These are phyloP conservation scores for Orbilia oligospora DNA, from an alignment of 2,329 filamentous ascomycete species.

Conservation along the genomic window DNA sequence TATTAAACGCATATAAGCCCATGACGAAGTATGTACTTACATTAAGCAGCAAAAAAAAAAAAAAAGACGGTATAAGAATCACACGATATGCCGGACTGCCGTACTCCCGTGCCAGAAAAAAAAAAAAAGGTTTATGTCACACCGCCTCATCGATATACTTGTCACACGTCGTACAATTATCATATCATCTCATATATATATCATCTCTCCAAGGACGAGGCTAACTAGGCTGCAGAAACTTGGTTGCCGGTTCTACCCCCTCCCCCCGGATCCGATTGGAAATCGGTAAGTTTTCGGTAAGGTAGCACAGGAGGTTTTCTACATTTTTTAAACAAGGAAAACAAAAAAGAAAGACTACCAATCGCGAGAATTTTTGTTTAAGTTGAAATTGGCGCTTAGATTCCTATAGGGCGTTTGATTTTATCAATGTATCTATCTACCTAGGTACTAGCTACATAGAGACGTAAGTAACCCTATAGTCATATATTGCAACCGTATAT, in stretches of 20 bases:
- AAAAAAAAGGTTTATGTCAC: neutral
- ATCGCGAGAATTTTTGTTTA: too few relatives aligned
- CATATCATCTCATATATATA: conserved; percentile 22
- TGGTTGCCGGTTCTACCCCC: neutral
- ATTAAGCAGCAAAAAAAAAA: neutral
- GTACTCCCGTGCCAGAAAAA: neutral
- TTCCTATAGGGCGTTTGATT: neutral
- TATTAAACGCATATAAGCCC: too few relatives aligned
- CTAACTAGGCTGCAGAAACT: conserved; percentile 16
- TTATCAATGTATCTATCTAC: too few relatives aligned
- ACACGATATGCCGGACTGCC: neutral
- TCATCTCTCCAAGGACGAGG: neutral
- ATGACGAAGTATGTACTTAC: too few relatives aligned
- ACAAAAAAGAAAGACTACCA: too few relatives aligned
- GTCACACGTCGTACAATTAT: conserved; percentile 24
- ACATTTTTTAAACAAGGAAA: too few relatives aligned
- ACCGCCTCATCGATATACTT: conserved; percentile 5
- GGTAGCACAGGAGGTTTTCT: neutral
- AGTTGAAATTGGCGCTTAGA: too few relatives aligned
- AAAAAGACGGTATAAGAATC: neutral
- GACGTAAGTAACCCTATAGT: too few relatives aligned
- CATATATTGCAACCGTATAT: too few relatives aligned
- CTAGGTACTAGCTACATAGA: too few relatives aligned
- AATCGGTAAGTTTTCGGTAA: neutral
- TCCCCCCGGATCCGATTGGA: too few relatives aligned